A percentile compares a stretch with the other conserved stretches of the same genome.
phyloP scores from a whole-genome alignment of 768 basidiomycete genomes.

The Nidularia pulvinata region DNA sequence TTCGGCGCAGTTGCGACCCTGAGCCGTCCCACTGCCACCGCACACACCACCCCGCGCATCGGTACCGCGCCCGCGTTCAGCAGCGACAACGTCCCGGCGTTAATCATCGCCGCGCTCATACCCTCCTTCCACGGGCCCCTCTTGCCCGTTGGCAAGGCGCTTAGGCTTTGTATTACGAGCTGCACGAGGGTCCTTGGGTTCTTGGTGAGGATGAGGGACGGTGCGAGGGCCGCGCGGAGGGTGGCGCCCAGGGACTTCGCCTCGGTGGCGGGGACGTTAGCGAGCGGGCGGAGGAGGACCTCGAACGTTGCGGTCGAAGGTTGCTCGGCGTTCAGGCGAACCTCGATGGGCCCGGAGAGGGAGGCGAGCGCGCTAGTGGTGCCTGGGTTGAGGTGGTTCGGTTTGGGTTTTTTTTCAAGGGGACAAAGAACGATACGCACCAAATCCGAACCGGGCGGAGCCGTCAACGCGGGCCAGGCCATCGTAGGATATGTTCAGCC shows the following conservation, averaged over 20 bases:
- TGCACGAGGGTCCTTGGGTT: constrained; percentile 78
- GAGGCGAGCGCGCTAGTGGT: constrained; percentile 59
- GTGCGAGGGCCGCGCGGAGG: constrained; percentile 57
- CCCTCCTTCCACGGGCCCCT: constrained; percentile 28
- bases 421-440: constrained; percentile 24
- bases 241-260: constrained; percentile 57
- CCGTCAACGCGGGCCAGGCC: constrained; percentile 73
- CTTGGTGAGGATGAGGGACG: constrained; percentile 62
- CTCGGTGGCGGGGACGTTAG: constrained; percentile 67
- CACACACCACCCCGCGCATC: constrained; percentile 75
- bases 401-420: not conserved
- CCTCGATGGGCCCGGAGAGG: constrained; percentile 81
- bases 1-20: constrained; percentile 14
- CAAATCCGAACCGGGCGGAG: constrained; percentile 71
- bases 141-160: constrained; percentile 8
- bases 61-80: constrained; percentile 71
- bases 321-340: constrained; percentile 65
- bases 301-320: constrained; percentile 78
- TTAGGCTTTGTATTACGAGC: constrained; percentile 71
- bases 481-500: constrained; percentile 49
- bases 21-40: constrained; percentile 52
- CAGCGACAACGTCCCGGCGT: constrained; percentile 68
- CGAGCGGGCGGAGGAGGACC: constrained; percentile 68
- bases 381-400: constrained; percentile 15
- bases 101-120: constrained; percentile 65